Evolutionary conservation across 371 early-diverging fungal species (phyloP).

Genomic region (Rhizomucor pusillus): DNA sequence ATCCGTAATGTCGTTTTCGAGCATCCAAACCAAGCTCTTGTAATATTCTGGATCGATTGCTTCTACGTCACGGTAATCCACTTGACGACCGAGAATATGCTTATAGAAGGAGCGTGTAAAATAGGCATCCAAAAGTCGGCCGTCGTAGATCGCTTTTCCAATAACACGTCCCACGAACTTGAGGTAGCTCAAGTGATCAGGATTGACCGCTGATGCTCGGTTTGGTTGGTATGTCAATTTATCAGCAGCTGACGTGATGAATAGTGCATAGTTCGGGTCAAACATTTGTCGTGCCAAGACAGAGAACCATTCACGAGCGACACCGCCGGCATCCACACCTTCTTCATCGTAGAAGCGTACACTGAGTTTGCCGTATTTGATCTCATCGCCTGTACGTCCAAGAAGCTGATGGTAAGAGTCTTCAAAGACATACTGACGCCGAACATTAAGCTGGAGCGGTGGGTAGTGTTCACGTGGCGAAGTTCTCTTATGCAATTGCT

Average conservation of each 20-base stretch:
- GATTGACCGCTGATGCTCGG: constrained; percentile 90
- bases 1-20: constrained; percentile 95
- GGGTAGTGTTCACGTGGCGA: constrained; percentile 66
- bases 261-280: constrained; percentile 98
- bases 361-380: constrained; percentile 90
- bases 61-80: constrained; percentile 96
- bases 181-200: constrained; percentile 96
- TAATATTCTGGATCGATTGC: constrained; percentile 96
- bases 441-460: constrained; percentile 84
- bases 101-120: constrained; percentile 99
- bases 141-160: constrained; percentile 98
- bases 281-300: constrained; percentile 97
- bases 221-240: constrained; percentile 97
- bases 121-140: constrained; percentile 91
- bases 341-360: constrained; percentile 97
- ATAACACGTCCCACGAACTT: constrained; percentile 99
- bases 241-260: constrained; percentile 94
- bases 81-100: constrained; percentile 87
- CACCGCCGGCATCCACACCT: constrained; percentile 98
- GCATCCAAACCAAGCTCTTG: constrained; percentile 97
- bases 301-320: constrained; percentile 98
- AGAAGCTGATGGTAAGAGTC: constrained; percentile 95
- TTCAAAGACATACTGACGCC: constrained; percentile 94
- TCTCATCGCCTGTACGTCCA: constrained; percentile 87
- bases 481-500: constrained; percentile 86